A percentile compares a stretch with the other conserved stretches of the same genome.
Evolutionary conservation across 768 basidiomycete genomes (phyloP).

Genomic region (Trametes gibbosa): DNA sequence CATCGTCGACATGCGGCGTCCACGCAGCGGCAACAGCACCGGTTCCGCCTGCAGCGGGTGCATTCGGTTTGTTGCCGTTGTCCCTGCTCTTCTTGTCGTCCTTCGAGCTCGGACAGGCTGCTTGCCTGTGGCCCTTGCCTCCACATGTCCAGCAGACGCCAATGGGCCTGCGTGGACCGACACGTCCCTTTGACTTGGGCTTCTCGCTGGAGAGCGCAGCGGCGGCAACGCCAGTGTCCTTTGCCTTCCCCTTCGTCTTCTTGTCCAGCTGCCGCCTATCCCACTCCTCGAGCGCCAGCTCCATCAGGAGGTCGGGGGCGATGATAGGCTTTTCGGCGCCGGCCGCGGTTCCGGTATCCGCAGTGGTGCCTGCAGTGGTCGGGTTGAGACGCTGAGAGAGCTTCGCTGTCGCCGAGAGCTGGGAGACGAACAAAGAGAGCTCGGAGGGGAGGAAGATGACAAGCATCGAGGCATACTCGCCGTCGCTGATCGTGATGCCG

Average conservation of each 20-base stretch:
- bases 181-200: constrained; percentile 6
- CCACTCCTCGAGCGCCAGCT: constrained; percentile 8
- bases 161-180: background rate
- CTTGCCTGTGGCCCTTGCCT: constrained; percentile 8
- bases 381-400: no score
- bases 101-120: background rate
- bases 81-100: background rate
- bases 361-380: no score
- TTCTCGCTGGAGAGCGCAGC: constrained; percentile 3
- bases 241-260: background rate
- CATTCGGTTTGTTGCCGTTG: background rate
- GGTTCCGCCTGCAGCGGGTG: background rate
- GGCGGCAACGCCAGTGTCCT: constrained; percentile 6
- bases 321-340: background rate
- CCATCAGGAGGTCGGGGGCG: background rate
- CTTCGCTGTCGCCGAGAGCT: no score
- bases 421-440: no score
- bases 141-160: constrained; percentile 12
- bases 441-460: no score
- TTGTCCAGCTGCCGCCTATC: background rate
- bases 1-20: no score
- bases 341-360: no score
- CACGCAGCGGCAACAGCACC: background rate
- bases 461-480: no score
- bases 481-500: no score